phyloP scores from a whole-genome alignment of 148 eudicot species.

The Rhododendron ovatum region DNA sequence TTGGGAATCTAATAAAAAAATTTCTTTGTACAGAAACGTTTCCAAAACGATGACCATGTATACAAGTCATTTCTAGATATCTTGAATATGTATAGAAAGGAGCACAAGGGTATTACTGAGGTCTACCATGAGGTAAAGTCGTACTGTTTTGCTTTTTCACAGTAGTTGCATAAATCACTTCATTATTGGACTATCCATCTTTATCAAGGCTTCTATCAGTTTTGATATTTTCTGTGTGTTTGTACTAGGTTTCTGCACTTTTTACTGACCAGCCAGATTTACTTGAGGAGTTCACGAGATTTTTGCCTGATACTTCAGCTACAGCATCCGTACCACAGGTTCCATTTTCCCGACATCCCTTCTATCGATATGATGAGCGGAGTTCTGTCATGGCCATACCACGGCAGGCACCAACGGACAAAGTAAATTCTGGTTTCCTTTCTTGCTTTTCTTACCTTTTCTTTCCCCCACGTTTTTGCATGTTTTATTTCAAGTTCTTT shows the following conservation, averaged over 20 bases:
- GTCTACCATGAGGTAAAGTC: constrained; percentile 82
- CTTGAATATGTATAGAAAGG: constrained; percentile 89
- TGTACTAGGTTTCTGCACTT: constrained; percentile 62
- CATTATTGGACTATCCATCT: neutral
- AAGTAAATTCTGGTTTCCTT: constrained; percentile 35
- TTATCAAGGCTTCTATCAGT: neutral
- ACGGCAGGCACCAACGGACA: constrained; percentile 54
- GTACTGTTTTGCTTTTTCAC: neutral
- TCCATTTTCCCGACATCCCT: constrained; percentile 45
- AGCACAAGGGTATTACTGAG: constrained; percentile 78
- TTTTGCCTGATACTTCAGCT: constrained; percentile 83
- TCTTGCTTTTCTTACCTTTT: neutral
- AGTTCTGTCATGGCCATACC: constrained; percentile 49
- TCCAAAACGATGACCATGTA: constrained; percentile 84
- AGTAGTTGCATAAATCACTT: neutral
- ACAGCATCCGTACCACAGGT: constrained; percentile 45
- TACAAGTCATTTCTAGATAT: constrained; percentile 92
- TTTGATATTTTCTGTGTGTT: neutral
- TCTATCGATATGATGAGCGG: constrained; percentile 55
- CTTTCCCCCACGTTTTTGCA: neutral
- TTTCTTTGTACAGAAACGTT: constrained; percentile 57
- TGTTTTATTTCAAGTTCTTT: neutral
- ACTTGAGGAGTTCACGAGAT: constrained; percentile 90
- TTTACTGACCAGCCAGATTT: constrained; percentile 81
- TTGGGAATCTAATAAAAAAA: constrained; percentile 4